Percentiles rank a stretch among this genome's conserved stretches.
Evolutionary conservation across 106 monocot genomes (phyloP).

Genomic region (Alisma plantagoaquatica): DNA sequence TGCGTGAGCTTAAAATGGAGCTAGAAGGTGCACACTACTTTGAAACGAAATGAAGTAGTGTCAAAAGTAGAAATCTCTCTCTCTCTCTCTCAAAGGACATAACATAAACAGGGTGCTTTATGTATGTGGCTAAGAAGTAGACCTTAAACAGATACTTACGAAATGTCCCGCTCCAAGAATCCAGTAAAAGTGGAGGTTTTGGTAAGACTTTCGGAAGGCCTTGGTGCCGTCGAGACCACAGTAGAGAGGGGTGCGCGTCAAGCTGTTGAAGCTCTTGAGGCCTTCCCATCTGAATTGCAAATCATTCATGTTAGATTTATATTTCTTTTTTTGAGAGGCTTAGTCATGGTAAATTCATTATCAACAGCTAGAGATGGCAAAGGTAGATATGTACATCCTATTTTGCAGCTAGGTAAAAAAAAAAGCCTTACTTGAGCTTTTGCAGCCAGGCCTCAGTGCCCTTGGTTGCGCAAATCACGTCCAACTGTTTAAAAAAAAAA

Average conservation of each 20-base stretch:
- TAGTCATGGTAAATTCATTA: too few species aligned
- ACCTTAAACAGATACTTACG: slow-evolving; percentile 40
- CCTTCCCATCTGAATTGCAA: slow-evolving; percentile 88
- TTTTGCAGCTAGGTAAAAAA: too few species aligned
- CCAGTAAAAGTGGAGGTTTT: slow-evolving; percentile 85
- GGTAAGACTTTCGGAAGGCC: slow-evolving; percentile 60
- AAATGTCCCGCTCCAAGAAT: slow-evolving; percentile 86
- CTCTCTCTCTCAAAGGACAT: too few species aligned
- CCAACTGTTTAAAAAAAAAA: slow-evolving; percentile 45
- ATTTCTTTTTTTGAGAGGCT: neutral
- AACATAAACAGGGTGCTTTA: too few species aligned
- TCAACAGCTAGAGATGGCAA: too few species aligned
- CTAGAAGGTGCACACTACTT: too few species aligned
- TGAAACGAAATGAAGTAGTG: too few species aligned
- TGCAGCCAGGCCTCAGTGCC: slow-evolving; percentile 83
- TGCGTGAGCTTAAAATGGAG: too few species aligned
- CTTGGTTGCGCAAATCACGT: slow-evolving; percentile 81
- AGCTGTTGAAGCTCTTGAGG: slow-evolving; percentile 36
- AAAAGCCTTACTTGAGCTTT: slow-evolving; percentile 90
- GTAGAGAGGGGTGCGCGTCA: slow-evolving; percentile 34
- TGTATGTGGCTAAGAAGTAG: too few species aligned
- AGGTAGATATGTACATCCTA: too few species aligned
- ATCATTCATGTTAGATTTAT: too few species aligned
- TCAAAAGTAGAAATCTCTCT: too few species aligned
- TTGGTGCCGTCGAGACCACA: slow-evolving; percentile 45